A percentile compares a stretch with the other conserved stretches of the same genome.
phyloP scores from a whole-genome alignment of 169 alveolate genomes.

The Hepatocystis sp. region DNA sequence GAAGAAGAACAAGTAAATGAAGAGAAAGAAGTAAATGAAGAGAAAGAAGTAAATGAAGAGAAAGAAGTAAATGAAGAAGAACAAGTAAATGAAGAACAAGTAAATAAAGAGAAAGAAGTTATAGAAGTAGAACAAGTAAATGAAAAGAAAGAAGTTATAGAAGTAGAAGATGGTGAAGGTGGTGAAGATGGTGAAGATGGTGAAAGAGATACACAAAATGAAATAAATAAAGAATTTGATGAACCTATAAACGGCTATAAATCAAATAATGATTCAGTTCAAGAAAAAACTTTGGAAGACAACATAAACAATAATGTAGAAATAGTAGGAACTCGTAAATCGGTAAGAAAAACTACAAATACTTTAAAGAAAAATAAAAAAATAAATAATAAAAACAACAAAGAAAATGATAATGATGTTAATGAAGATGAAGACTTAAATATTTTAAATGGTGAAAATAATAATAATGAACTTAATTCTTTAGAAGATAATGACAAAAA shows the following conservation, averaged over 20 bases:
- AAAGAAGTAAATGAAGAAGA: slow-evolving; percentile 10
- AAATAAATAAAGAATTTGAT: slow-evolving; percentile 17
- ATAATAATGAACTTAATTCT: slow-evolving; percentile 38
- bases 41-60: too few relatives aligned
- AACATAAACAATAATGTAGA: slow-evolving; percentile 23
- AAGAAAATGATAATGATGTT: slow-evolving; percentile 22
- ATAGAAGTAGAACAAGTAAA: slow-evolving; percentile 22
- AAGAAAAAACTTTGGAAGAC: slow-evolving; percentile 25
- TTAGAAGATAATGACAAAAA: slow-evolving; percentile 48
- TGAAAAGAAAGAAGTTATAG: slow-evolving; percentile 20
- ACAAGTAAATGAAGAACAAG: not conserved
- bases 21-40: too few relatives aligned
- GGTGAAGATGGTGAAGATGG: slow-evolving; percentile 11
- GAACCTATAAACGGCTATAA: slow-evolving; percentile 38
- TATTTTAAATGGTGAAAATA: slow-evolving; percentile 46
- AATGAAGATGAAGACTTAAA: slow-evolving; percentile 61
- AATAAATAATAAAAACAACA: slow-evolving; percentile 10
- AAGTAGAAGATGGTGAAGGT: not conserved
- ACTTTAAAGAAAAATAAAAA: slow-evolving; percentile 21
- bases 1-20: too few relatives aligned
- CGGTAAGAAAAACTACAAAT: slow-evolving; percentile 4
- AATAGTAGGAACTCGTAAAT: slow-evolving; percentile 15
- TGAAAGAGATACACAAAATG: slow-evolving; percentile 18
- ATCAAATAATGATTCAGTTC: slow-evolving; percentile 20
- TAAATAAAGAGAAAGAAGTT: slow-evolving; percentile 52